phyloP scores from a whole-genome alignment of 2,329 filamentous ascomycete genomes.

The Dryadomyces sulphureus region DNA sequence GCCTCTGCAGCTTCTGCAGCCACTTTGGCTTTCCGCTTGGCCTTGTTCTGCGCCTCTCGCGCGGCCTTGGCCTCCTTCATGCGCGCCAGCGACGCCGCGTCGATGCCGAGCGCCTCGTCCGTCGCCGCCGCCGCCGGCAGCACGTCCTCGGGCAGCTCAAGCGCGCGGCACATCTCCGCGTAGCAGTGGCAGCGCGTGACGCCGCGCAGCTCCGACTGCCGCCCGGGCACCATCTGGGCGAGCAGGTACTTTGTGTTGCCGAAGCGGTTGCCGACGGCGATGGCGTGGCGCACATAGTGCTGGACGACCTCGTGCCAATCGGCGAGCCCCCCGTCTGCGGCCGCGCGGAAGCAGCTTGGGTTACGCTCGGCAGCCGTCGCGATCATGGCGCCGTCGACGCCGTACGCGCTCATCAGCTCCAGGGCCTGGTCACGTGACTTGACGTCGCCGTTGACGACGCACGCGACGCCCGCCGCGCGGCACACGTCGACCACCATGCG shows the following conservation, averaged over 20 bases:
- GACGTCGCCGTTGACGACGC: conserved; percentile 92
- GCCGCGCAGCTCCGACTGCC: conserved; percentile 44
- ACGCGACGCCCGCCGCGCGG: conserved; percentile 72
- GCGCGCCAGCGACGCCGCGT: conserved; percentile 21
- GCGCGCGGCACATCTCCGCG: conserved; percentile 45
- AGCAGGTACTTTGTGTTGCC: conserved; percentile 91
- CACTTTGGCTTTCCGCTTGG: conserved; percentile 22
- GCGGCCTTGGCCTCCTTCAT: conserved; percentile 24
- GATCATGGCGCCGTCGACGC: conserved; percentile 94
- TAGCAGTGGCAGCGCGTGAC: conserved; percentile 60
- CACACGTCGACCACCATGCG: conserved; percentile 73
- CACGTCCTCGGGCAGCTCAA: conserved; percentile 43
- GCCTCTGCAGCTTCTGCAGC: background rate
- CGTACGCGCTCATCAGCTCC: conserved; percentile 58
- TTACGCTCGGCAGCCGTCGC: conserved; percentile 87
- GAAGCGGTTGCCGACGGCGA: conserved; percentile 73
- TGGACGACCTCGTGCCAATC: conserved; percentile 66
- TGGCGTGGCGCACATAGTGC: conserved; percentile 55
- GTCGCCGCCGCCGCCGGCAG: conserved; percentile 46
- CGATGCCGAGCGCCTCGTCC: conserved; percentile 49
- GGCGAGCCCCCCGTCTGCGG: conserved; percentile 53
- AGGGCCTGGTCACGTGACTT: conserved; percentile 57
- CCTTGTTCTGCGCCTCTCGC: conserved; percentile 18
- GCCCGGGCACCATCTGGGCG: conserved; percentile 73
- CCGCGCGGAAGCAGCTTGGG: conserved; percentile 65